Percentiles rank a stretch among this genome's conserved stretches.
These are phyloP conservation scores for Yamagishiella unicocca DNA, from an alignment of 139 green algal genomes.

Conservation along the genomic window DNA sequence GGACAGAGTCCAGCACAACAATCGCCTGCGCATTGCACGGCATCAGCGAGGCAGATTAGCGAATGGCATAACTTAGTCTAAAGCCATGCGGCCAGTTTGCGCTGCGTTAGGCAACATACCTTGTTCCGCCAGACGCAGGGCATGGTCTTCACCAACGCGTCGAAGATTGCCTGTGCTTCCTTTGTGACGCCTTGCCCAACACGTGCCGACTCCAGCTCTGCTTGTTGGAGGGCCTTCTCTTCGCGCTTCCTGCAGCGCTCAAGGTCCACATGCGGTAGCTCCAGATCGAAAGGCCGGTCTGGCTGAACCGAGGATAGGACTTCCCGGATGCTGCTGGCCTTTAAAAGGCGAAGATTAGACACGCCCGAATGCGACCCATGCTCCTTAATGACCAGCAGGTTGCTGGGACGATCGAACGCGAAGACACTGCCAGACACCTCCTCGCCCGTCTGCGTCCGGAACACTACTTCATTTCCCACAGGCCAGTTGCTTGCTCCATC, in stretches of 20 bases:
- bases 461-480: slow-evolving; percentile 38
- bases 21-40: slow-evolving; percentile 65
- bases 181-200: slow-evolving; percentile 83
- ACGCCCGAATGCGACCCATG: slow-evolving; percentile 63
- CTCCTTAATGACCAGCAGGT: slow-evolving; percentile 69
- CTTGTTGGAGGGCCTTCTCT: slow-evolving; percentile 76
- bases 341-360: slow-evolving; percentile 61
- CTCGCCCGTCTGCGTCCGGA: slow-evolving; percentile 51
- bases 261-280: slow-evolving; percentile 77
- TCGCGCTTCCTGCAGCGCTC: slow-evolving; percentile 71
- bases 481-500: slow-evolving; percentile 10
- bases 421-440: slow-evolving; percentile 68
- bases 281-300: slow-evolving; percentile 44
- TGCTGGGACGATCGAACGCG: slow-evolving; percentile 62
- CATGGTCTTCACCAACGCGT: slow-evolving; percentile 88
- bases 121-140: slow-evolving; percentile 80
- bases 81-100: too few species aligned
- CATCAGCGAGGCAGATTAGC: neutral
- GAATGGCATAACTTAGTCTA: too few species aligned
- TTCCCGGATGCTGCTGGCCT: slow-evolving; percentile 39
- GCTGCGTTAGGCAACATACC: neutral
- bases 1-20: slow-evolving; percentile 83
- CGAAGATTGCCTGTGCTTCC: slow-evolving; percentile 85
- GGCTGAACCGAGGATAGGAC: slow-evolving; percentile 33
- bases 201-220: slow-evolving; percentile 77